Evolutionary conservation across 1,284 basidiomycete genomes (phyloP).

Genomic region (Xanthoconium separans): DNA sequence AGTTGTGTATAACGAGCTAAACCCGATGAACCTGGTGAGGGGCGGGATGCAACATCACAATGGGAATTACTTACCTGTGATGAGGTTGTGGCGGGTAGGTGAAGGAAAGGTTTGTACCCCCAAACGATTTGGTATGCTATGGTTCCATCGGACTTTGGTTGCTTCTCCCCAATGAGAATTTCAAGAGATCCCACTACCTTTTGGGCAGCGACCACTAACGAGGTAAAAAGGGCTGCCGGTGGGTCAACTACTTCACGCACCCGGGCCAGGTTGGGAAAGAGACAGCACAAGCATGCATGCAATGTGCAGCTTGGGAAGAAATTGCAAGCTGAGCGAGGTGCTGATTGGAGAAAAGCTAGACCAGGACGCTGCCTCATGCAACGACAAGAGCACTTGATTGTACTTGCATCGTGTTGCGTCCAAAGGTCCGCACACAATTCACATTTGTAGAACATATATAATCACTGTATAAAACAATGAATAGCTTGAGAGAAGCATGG

Average conservation of each 20-base stretch:
- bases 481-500: background rate
- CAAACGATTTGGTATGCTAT: too few relatives aligned
- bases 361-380: too few relatives aligned
- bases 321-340: conserved; percentile 33
- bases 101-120: too few relatives aligned
- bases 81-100: too few relatives aligned
- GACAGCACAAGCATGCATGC: conserved; percentile 37
- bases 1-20: too few relatives aligned
- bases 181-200: too few relatives aligned
- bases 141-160: too few relatives aligned
- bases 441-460: conserved; percentile 2
- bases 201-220: too few relatives aligned
- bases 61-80: too few relatives aligned
- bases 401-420: conserved; percentile 2
- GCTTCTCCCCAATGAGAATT: too few relatives aligned
- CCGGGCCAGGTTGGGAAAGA: conserved; percentile 36
- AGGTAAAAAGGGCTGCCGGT: conserved; percentile 26
- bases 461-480: background rate
- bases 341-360: conserved; percentile 36
- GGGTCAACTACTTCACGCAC: conserved; percentile 41
- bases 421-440: background rate
- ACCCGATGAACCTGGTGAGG: too few relatives aligned
- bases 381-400: conserved; percentile 16
- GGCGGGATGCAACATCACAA: too few relatives aligned
- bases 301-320: conserved; percentile 37